A percentile compares a stretch with the other conserved stretches of the same genome.
These are phyloP conservation scores for Ochromonas danica DNA, from an alignment of 108 stramenopile species.

Conservation along the genomic window DNA sequence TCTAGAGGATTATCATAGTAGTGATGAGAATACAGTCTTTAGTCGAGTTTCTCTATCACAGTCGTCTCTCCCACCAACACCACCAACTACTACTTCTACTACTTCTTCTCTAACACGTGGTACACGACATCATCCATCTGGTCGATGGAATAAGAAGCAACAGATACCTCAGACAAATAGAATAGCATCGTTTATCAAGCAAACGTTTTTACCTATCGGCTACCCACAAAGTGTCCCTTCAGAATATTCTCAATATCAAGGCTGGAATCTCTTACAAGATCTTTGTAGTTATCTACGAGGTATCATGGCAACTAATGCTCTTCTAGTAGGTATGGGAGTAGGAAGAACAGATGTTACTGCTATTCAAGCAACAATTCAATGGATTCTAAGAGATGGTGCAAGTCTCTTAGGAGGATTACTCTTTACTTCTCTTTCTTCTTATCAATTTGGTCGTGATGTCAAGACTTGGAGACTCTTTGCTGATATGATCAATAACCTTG, in stretches of 20 bases:
- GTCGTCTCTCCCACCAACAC: too few relatives aligned
- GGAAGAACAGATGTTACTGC: slow-evolving; percentile 46
- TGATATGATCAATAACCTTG: slow-evolving; percentile 49
- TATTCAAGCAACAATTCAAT: slow-evolving; percentile 50
- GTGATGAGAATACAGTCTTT: too few relatives aligned
- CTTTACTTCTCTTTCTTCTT: slow-evolving; percentile 48
- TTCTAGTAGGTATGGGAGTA: slow-evolving; percentile 54
- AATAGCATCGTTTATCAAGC: too few relatives aligned
- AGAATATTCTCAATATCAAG: slow-evolving; percentile 48
- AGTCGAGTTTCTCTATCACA: too few relatives aligned
- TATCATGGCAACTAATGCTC: slow-evolving; percentile 51
- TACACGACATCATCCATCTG: too few relatives aligned
- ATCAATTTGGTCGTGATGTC: slow-evolving; percentile 51
- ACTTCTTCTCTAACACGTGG: too few relatives aligned
- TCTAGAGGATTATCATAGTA: too few relatives aligned
- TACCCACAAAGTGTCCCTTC: slow-evolving; percentile 48
- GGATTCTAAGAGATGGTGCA: slow-evolving; percentile 49
- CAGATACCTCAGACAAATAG: too few relatives aligned
- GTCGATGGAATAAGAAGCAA: too few relatives aligned
- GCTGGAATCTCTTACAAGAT: slow-evolving; percentile 52
- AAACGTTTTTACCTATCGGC: slow-evolving; percentile 42
- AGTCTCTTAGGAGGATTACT: slow-evolving; percentile 41
- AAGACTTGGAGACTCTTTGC: slow-evolving; percentile 57
- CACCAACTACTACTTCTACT: too few relatives aligned
- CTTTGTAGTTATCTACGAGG: slow-evolving; percentile 51